Percentiles rank a stretch among this genome's conserved stretches.
phyloP scores from a whole-genome alignment of 2,329 filamentous ascomycete species.

The Pseudogymnoascus destructans region DNA sequence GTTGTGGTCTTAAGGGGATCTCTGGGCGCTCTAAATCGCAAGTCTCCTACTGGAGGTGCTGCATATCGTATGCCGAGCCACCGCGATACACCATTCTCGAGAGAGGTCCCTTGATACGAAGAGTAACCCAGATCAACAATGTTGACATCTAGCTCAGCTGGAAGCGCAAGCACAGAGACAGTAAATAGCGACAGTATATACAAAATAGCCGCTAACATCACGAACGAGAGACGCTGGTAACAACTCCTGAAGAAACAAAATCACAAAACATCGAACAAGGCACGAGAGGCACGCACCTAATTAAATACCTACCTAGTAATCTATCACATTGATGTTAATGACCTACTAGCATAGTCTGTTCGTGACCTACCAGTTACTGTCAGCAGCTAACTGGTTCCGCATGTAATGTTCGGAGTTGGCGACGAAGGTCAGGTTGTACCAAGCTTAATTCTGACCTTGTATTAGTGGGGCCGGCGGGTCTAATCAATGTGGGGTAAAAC shows the following conservation, averaged over 20 bases:
- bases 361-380: background rate
- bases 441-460: conserved; percentile 5
- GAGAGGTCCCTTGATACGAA: conserved; percentile 44
- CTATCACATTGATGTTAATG: background rate
- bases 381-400: background rate
- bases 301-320: background rate
- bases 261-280: background rate
- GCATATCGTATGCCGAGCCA: conserved; percentile 70
- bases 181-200: background rate
- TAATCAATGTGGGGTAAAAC: conserved; percentile 2
- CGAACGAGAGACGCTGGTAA: background rate
- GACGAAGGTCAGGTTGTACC: background rate
- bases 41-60: conserved; percentile 48
- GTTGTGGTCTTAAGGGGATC: conserved; percentile 36
- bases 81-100: conserved; percentile 46
- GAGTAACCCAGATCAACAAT: conserved; percentile 54
- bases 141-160: background rate
- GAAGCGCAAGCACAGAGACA: background rate
- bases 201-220: background rate
- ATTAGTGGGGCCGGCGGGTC: background rate
- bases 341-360: background rate
- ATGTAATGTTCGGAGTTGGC: background rate
- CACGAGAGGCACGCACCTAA: background rate
- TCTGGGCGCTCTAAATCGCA: conserved; percentile 55
- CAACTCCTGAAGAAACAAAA: background rate